Percentiles rank a stretch among this genome's conserved stretches.
Evolutionary conservation across 2,329 filamentous ascomycete species (phyloP).

Genomic region (Neopestalotiopsis rosae): DNA sequence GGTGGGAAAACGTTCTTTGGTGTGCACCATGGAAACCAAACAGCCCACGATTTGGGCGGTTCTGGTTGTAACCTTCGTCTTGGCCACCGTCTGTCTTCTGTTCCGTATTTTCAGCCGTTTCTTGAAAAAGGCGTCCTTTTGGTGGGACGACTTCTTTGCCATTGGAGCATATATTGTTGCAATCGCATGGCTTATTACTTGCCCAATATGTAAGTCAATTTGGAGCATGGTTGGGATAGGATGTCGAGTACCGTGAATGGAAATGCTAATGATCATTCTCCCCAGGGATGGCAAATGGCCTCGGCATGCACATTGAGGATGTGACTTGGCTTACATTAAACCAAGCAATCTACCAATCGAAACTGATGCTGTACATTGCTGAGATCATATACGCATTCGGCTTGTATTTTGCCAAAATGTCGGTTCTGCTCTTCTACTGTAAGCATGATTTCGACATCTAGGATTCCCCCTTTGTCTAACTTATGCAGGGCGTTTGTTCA

Average conservation of each 20-base stretch:
- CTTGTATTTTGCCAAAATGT: conserved; percentile 35
- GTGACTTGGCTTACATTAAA: conserved; percentile 14
- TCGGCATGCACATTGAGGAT: conserved; percentile 21
- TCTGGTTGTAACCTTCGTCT: neutral
- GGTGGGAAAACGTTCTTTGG: neutral
- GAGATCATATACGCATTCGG: conserved; percentile 35
- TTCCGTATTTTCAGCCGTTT: neutral
- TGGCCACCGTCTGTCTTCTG: neutral
- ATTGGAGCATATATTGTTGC: neutral
- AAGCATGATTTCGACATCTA: neutral
- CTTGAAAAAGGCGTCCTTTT: conserved; percentile 7
- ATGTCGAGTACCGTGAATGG: no score
- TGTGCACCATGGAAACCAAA: neutral
- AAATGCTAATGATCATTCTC: neutral
- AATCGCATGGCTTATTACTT: conserved; percentile 1
- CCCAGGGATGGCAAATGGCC: conserved; percentile 12
- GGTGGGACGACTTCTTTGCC: conserved; percentile 12
- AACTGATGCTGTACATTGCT: conserved; percentile 30
- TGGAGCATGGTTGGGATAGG: no score
- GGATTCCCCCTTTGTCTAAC: neutral
- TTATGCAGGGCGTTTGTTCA: conserved; percentile 30
- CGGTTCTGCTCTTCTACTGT: conserved; percentile 36
- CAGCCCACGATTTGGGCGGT: neutral
- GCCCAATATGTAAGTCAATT: neutral
- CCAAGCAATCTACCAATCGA: conserved; percentile 14